Conservation (phyloP, 805 yeast species). For the Lipomyces mesembrius region DNA sequence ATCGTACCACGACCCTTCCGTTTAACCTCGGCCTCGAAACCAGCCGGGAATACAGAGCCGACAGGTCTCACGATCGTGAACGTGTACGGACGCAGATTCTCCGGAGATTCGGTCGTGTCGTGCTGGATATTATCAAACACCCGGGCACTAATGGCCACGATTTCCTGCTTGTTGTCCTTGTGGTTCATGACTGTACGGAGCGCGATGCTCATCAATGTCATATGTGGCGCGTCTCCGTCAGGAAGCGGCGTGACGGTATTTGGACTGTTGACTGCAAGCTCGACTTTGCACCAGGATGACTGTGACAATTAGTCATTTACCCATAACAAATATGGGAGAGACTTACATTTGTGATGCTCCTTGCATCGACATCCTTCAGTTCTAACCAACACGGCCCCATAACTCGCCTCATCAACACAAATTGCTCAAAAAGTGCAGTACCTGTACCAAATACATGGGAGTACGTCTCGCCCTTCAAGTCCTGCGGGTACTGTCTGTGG, state of each 20-base stretch:
- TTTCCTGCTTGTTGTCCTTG: constrained; percentile 79
- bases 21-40: constrained; percentile 64
- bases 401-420: constrained; percentile 77
- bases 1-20: constrained; percentile 53
- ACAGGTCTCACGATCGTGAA: constrained; percentile 82
- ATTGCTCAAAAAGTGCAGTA: constrained; percentile 77
- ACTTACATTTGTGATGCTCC: constrained; percentile 56
- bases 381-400: constrained; percentile 99
- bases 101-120: constrained; percentile 72
- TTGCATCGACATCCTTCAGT: constrained; percentile 65
- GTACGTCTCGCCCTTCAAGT: constrained; percentile 76
- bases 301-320: background rate
- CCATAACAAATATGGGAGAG: background rate
- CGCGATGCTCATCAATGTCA: constrained; percentile 74
- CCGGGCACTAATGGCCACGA: constrained; percentile 80
- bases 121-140: constrained; percentile 70
- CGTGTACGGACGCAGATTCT: constrained; percentile 61
- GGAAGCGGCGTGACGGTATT: constrained; percentile 54
- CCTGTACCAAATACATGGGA: constrained; percentile 78
- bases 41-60: constrained; percentile 67
- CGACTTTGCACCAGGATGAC: constrained; percentile 76
- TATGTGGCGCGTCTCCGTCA: constrained; percentile 58
- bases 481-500: constrained; percentile 56
- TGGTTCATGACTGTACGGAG: constrained; percentile 80
- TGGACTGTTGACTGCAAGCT: constrained; percentile 56